Evolutionary conservation across 106 monocot species (phyloP), one percentile per base, ranked within the genome.

Genomic region (Apostasia ramifera): DNA sequence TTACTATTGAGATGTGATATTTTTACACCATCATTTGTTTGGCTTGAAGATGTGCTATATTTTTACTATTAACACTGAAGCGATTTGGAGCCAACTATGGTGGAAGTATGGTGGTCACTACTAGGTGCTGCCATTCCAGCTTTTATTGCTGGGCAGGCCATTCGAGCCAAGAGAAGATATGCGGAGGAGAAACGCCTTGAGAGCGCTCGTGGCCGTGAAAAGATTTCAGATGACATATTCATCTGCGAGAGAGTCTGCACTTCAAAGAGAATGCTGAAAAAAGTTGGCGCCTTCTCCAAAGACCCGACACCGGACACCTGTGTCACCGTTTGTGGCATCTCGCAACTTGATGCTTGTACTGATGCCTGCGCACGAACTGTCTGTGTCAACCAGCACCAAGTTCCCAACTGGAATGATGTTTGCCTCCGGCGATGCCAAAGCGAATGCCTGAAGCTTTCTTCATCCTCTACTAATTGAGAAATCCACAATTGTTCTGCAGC

Each of bases 241-340:
- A 89, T 97, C 9, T 97, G 97, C 47, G 92, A 89, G 80, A 84
- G 97, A 61, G 97, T 97, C 2, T 97, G 97, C 53, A 97, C 97
- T 55, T 97, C 97, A 1, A 92, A 92, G 70, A 74, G 97, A 66
- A 87, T 97, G 97, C 72, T 97, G 71, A 97, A 97, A 55, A 97
- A 97, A 56, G 92, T 97, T 44, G 97, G 97, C 3, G 78, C 92
- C 3, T 97, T 97, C 63, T 97, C 97, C 1, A 92, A 97, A 74
- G 97, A 97, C 48, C 97, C 97, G 1, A 92, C 85, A 6, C 87
- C 86, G 0, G 89, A 97, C 63, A 89, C 92, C 5, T 97, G 97
- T 55, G 92, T 97, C 26, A 97, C 97, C 1, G 92, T 97, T 2
- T 97, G 97, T 47, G 92, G 92, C 44, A 87, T 97, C 12, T 92